These are phyloP conservation scores for Pulicaria dysenterica DNA, from an alignment of 129 eudicot genomes.

Conservation along the genomic window DNA sequence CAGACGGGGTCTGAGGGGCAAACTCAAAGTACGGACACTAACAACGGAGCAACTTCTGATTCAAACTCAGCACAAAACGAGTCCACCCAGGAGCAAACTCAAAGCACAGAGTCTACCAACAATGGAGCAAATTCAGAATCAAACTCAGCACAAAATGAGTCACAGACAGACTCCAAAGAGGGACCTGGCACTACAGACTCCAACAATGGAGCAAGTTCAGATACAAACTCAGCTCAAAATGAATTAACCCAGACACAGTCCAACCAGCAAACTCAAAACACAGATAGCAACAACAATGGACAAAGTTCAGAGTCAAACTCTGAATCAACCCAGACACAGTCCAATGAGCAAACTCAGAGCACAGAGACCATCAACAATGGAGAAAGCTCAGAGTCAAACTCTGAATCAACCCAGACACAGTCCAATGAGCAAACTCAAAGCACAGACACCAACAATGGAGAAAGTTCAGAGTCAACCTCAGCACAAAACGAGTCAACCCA, in stretches of 20 bases:
- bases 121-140: constrained; percentile 17
- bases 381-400: neutral
- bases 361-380: constrained; percentile 29
- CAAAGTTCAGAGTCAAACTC: constrained; percentile 16
- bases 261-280: constrained; percentile 20
- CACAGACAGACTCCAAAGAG: constrained; percentile 32
- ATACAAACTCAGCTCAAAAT: no score
- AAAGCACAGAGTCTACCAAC: constrained; percentile 12
- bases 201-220: constrained; percentile 1
- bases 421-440: constrained; percentile 25
- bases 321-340: constrained; percentile 39
- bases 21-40: constrained; percentile 28
- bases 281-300: constrained; percentile 13
- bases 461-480: constrained; percentile 11
- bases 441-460: constrained; percentile 16
- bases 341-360: constrained; percentile 31
- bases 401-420: neutral
- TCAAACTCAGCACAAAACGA: no score
- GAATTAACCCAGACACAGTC: neutral
- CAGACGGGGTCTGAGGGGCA: constrained; percentile 33
- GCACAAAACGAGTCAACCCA: constrained; percentile 39
- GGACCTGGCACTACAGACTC: constrained; percentile 31
- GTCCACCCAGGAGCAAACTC: constrained; percentile 12
- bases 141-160: constrained; percentile 26
- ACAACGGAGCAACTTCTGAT: neutral